Evolutionary conservation across 1,139 yeast species (phyloP).

Genomic region (Eremothecium gossypii): DNA sequence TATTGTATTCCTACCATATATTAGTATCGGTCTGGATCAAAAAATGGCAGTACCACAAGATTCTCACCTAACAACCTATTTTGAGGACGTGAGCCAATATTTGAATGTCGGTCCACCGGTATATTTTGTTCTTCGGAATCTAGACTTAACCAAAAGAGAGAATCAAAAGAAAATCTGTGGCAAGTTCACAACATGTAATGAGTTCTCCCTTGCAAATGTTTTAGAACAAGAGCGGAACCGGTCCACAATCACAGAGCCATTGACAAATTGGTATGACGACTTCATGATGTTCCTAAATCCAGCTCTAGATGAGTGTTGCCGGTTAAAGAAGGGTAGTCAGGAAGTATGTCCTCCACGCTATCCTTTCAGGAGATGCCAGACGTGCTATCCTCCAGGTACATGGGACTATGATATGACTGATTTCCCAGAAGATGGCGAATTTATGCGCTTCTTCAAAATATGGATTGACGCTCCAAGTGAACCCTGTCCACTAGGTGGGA

Average conservation of each 20-base stretch:
- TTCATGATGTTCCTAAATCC: slow-evolving; percentile 84
- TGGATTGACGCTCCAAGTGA: slow-evolving; percentile 86
- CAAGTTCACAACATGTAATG: slow-evolving; percentile 72
- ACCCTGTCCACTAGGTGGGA: slow-evolving; percentile 92
- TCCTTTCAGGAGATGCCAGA: slow-evolving; percentile 63
- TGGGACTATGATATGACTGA: slow-evolving; percentile 77
- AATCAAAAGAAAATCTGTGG: slow-evolving; percentile 79
- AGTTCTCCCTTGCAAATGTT: slow-evolving; percentile 70
- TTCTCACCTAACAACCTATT: slow-evolving; percentile 73
- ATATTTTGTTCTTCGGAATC: slow-evolving; percentile 63
- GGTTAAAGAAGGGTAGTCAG: slow-evolving; percentile 43
- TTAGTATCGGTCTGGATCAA: slow-evolving; percentile 80
- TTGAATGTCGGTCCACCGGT: slow-evolving; percentile 88
- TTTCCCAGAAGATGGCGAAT: slow-evolving; percentile 68
- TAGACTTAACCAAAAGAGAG: slow-evolving; percentile 50
- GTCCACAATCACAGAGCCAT: slow-evolving; percentile 65
- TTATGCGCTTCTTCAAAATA: slow-evolving; percentile 59
- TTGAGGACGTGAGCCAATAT: slow-evolving; percentile 62
- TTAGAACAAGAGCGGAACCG: slow-evolving; percentile 79
- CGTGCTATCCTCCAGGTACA: slow-evolving; percentile 52
- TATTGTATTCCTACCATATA: slow-evolving; percentile 55
- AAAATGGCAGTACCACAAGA: slow-evolving; percentile 76
- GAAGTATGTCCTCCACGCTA: slow-evolving; percentile 58
- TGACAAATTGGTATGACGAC: slow-evolving; percentile 90
- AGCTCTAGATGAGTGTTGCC: slow-evolving; percentile 74